Conservation (phyloP, 2,329 filamentous ascomycete species). For the Cryphonectria parasitica region DNA sequence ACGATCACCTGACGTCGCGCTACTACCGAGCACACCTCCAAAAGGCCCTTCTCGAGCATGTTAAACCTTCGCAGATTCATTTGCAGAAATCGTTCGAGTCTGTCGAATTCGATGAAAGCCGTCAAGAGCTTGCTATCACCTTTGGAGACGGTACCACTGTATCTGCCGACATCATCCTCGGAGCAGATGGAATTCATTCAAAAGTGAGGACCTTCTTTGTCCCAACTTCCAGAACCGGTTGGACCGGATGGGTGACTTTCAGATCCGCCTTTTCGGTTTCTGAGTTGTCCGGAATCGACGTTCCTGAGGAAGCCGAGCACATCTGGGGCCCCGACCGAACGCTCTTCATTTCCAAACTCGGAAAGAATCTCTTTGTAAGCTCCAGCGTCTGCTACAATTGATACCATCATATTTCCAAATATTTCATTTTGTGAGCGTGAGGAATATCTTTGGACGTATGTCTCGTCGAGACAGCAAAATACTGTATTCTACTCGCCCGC, state of each 20-base stretch:
- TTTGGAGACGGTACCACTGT: conserved; percentile 53
- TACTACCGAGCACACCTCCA: conserved; percentile 56
- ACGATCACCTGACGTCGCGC: conserved; percentile 46
- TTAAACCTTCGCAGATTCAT: conserved; percentile 47
- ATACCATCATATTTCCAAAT: neutral
- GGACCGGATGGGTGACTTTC: conserved; percentile 50
- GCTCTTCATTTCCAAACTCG: conserved; percentile 49
- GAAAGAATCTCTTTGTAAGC: conserved; percentile 41
- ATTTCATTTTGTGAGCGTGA: neutral
- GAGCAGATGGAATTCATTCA: conserved; percentile 58
- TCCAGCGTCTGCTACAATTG: neutral
- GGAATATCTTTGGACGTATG: neutral
- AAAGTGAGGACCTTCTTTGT: conserved; percentile 49
- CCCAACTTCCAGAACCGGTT: conserved; percentile 43
- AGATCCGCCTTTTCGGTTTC: conserved; percentile 49
- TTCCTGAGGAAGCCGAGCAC: conserved; percentile 48
- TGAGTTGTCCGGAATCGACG: conserved; percentile 44
- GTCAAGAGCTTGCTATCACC: conserved; percentile 38
- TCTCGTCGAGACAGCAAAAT: neutral
- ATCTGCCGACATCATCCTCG: conserved; percentile 52
- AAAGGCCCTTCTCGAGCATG: conserved; percentile 49
- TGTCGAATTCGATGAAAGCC: conserved; percentile 37
- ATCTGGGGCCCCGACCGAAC: conserved; percentile 48
- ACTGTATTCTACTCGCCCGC: neutral
- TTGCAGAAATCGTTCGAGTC: conserved; percentile 47